Evolutionary conservation across 306 rosid genomes (phyloP).

Genomic region (Trichosanthes cucumerina): DNA sequence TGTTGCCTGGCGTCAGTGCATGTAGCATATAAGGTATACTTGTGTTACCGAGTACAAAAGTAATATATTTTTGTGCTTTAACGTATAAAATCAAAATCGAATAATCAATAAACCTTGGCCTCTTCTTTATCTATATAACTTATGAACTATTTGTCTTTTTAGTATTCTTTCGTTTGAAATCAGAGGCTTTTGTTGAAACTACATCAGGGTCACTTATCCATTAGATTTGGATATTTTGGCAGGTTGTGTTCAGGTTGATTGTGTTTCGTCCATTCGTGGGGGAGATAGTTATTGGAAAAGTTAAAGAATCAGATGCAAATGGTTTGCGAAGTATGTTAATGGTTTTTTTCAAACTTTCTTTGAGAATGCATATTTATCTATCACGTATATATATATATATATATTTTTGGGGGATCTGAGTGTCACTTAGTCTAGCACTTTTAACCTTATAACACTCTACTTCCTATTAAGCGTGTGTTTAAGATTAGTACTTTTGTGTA

Average conservation of each 20-base stretch:
- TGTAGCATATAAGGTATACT: not conserved
- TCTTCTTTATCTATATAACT: not conserved
- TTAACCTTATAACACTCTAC: not conserved
- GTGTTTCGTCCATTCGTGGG: slow-evolving; percentile 71
- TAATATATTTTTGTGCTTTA: not conserved
- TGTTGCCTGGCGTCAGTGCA: not conserved
- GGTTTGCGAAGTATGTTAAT: slow-evolving; percentile 19
- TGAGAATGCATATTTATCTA: not conserved
- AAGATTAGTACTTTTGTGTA: not conserved
- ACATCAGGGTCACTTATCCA: not conserved
- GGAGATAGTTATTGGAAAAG: slow-evolving; percentile 56
- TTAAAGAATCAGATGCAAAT: slow-evolving; percentile 38
- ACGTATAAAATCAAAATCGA: not conserved
- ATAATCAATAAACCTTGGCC: not conserved
- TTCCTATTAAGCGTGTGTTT: not conserved
- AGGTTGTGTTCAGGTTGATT: slow-evolving; percentile 58
- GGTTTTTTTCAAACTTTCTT: not conserved
- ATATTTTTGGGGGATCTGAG: no score
- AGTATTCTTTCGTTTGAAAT: not conserved
- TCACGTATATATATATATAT: no score
- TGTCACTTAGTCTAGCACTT: not conserved
- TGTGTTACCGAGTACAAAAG: not conserved
- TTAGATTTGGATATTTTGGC: slow-evolving; percentile 10
- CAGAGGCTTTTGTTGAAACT: not conserved
- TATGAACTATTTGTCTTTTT: not conserved